Evolutionary conservation across 1,284 basidiomycete genomes (phyloP).

Genomic region (Tilletiopsis washingtonensis): DNA sequence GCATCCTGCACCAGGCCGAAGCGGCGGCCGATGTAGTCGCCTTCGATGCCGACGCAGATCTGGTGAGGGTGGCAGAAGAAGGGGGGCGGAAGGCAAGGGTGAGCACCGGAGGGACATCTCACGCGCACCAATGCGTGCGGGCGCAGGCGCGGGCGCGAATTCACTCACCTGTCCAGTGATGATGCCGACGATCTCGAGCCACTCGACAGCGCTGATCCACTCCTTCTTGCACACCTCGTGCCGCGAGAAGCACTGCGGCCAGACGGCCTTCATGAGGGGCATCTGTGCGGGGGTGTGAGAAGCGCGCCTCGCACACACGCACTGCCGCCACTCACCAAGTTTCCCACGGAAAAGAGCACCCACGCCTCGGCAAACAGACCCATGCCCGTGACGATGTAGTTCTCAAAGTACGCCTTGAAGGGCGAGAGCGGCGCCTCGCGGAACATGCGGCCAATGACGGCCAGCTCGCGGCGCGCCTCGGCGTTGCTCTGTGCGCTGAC

Average conservation of each 20-base stretch:
- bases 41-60: constrained; percentile 55
- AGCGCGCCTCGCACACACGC: constrained; percentile 1
- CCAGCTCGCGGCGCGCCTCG: constrained; percentile 51
- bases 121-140: no score
- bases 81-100: no score
- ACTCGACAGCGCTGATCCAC: constrained; percentile 51
- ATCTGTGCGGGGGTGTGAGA: no score
- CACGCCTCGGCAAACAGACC: constrained; percentile 54
- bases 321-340: constrained; percentile 43
- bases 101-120: no score
- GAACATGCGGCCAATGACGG: constrained; percentile 51
- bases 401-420: constrained; percentile 50
- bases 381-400: constrained; percentile 54
- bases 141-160: no score
- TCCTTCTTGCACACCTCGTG: constrained; percentile 50
- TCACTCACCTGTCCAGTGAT: constrained; percentile 55
- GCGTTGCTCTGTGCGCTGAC: constrained; percentile 50
- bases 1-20: constrained; percentile 52
- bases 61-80: no score
- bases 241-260: constrained; percentile 53
- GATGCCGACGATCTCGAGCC: constrained; percentile 53
- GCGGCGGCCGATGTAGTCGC: constrained; percentile 55
- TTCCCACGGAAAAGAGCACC: constrained; percentile 55
- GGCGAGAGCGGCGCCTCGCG: constrained; percentile 52
- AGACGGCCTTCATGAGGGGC: constrained; percentile 52